Base-by-base conservation (phyloP, 2,329 filamentous ascomycete genomes). In the Leptographium procerum region DNA sequence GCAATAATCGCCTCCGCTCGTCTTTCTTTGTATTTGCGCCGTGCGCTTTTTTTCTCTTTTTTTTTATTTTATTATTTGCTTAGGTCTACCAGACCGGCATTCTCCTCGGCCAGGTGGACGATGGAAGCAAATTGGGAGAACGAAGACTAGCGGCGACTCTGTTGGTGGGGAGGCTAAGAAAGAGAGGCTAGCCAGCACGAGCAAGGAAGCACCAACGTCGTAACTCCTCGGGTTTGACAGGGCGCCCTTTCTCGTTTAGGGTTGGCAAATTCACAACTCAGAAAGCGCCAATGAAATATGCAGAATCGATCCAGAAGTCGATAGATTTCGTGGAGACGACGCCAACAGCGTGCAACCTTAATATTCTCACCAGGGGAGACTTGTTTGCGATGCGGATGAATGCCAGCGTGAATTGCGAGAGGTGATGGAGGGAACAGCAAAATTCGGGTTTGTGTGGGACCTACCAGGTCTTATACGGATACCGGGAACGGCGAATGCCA, bases 161-260 rank as follows among this genome's bases (percentile, higher is more conserved):
- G 22, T 28, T 57, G 55, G 55, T 57, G 55, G 55, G 55, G 45
- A 57, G 26, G 19, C 45, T 51, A 57, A n/a, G 29, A 34, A 26
- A 22, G 16, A 50, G 45, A 34, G 34, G 33, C 55, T 56, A 56
- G 54, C 54, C 54, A 34, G 40, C 43, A 45, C 40, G 48, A 48
- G 54, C 53, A 54, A 28, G n/a, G 22, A 54, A 26, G 31, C 31
- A 26, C 53, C 36, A 56, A 36, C 54, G 54, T 56, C 54, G 54
- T 29, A 56, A 26, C 54, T 56, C 36, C 13, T 56, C 43, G 40
- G 54, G 40, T 48, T 56, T 56, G 54, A 56, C 54, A 56, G 54
- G 36, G 29, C 54, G 54, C 29, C 40, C 40, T 31, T 48, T 48
- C 54, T 56, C 29, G 54, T 56, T 56, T 56, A 34, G 54, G 54